Percentiles rank a stretch among this genome's conserved stretches.
phyloP scores from a whole-genome alignment of 108 stramenopile genomes.

The Chaetoceros muelleri region DNA sequence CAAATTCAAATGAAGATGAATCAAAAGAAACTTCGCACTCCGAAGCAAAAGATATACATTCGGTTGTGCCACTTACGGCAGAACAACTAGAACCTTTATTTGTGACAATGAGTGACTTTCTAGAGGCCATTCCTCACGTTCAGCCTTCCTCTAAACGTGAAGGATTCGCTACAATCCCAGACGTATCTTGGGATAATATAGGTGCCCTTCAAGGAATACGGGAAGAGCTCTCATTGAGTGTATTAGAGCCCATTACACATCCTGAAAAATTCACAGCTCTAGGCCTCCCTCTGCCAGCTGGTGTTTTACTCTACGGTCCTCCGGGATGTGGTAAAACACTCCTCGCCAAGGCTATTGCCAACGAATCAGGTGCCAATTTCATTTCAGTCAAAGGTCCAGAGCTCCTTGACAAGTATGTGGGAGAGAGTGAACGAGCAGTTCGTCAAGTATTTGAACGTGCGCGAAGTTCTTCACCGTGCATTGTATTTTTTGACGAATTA shows the following conservation, averaged over 20 bases:
- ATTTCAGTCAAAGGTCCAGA: slow-evolving; percentile 96
- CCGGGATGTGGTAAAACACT: slow-evolving; percentile 98
- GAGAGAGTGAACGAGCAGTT: slow-evolving; percentile 94
- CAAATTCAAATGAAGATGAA: slow-evolving; percentile 4
- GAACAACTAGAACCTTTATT: slow-evolving; percentile 71
- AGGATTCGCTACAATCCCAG: slow-evolving; percentile 98
- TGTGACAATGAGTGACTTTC: slow-evolving; percentile 92
- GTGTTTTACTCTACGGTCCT: slow-evolving; percentile 92
- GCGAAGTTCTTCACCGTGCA: slow-evolving; percentile 83
- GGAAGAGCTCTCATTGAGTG: slow-evolving; percentile 87
- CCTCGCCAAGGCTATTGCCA: slow-evolving; percentile 97
- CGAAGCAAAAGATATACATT: slow-evolving; percentile 13
- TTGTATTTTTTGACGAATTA: slow-evolving; percentile 99
- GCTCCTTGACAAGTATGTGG: slow-evolving; percentile 89
- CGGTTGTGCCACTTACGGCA: slow-evolving; percentile 47
- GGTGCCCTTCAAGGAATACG: slow-evolving; percentile 83
- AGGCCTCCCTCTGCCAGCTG: slow-evolving; percentile 85
- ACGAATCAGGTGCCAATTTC: slow-evolving; percentile 97
- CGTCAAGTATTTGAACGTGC: slow-evolving; percentile 87
- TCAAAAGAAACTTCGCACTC: slow-evolving; percentile 4
- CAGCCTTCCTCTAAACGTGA: slow-evolving; percentile 98
- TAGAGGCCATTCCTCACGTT: slow-evolving; percentile 84
- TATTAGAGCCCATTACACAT: slow-evolving; percentile 92
- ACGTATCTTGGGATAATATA: slow-evolving; percentile 95
- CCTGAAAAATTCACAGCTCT: slow-evolving; percentile 85